These are phyloP conservation scores for Amphicarpaea edgeworthii DNA, from an alignment of 306 rosid genomes.

Conservation along the genomic window DNA sequence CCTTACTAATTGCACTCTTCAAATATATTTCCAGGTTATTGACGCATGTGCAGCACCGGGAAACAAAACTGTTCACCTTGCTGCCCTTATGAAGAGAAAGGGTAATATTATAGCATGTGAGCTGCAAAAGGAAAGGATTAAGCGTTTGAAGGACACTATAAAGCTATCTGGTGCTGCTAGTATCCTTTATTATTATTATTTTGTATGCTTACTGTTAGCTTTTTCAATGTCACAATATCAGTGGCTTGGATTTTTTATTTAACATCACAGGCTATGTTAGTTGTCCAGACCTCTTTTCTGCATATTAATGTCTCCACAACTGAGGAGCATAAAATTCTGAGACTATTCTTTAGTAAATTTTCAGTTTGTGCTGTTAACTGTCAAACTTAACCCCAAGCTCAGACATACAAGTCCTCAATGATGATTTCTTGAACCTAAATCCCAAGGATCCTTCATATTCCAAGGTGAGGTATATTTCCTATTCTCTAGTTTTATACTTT, in stretches of 20 bases:
- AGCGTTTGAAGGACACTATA: constrained; percentile 71
- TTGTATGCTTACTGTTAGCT: constrained; percentile 15
- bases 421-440: constrained; percentile 75
- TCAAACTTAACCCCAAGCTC: constrained; percentile 60
- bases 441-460: constrained; percentile 73
- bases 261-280: background rate
- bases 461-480: constrained; percentile 61
- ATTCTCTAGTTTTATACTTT: background rate
- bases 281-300: constrained; percentile 19
- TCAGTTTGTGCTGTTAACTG: background rate
- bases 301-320: constrained; percentile 12
- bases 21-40: constrained; percentile 74
- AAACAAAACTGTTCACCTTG: constrained; percentile 94
- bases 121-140: constrained; percentile 71
- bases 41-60: constrained; percentile 98
- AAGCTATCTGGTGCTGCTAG: constrained; percentile 89
- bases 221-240: constrained; percentile 15
- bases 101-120: constrained; percentile 88
- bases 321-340: constrained; percentile 1
- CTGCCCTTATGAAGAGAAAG: constrained; percentile 83
- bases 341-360: background rate
- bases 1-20: constrained; percentile 30
- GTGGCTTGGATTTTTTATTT: background rate
- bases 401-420: constrained; percentile 83
- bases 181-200: constrained; percentile 55